Evolutionary conservation across 768 basidiomycete genomes (phyloP), one percentile per base, ranked within the genome.

Genomic region (Pleurotus platypus): DNA sequence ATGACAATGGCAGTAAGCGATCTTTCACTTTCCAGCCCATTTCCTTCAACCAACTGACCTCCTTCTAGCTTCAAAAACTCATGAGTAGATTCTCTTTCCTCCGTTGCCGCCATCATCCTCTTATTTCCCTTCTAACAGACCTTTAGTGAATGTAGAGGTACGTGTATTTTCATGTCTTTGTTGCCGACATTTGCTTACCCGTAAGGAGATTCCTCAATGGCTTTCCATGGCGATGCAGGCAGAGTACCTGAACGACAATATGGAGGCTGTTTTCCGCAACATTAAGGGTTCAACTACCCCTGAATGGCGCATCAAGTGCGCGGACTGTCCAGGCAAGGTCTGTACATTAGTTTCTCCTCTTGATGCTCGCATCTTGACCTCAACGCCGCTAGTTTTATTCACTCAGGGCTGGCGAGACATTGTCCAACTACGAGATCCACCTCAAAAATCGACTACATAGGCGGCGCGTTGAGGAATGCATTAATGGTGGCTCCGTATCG

Each of bases 241-340:
- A 7, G 82, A 78, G 70, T 95, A 92, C 66, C 86, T 87, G 2
- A 81, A 90, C 59, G 95, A 98, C 69, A 82, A 69, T 58, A 95
- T 98, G 62, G 89, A 92, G 62, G 82, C 89, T 15, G 83, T 90
- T 27, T 72, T 85, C 35, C 80, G 84, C 27, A 87, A 84, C 64
- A 73, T 79, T 5, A 75, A 76, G 27, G 75, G 80, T 45, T 77
- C 74, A 11, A 78, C 76, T n/a, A 70, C 75, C 20, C 80, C 83
- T 4, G 94, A 96, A 70, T 98, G 95, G 94, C 82, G 92, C 15
- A 81, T 96, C 66, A 94, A 89, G 70, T 96, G 94, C 68, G 66
- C 85, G 61, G 94, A 96, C 69, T 95, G 94, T 71, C 94, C 94
- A 62, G 93, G 93, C 65, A 96, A 94, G 82, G 92, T 92, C 58